These are phyloP conservation scores for Eutrema japonicum DNA, from an alignment of 345 rosid species.

Conservation along the genomic window DNA sequence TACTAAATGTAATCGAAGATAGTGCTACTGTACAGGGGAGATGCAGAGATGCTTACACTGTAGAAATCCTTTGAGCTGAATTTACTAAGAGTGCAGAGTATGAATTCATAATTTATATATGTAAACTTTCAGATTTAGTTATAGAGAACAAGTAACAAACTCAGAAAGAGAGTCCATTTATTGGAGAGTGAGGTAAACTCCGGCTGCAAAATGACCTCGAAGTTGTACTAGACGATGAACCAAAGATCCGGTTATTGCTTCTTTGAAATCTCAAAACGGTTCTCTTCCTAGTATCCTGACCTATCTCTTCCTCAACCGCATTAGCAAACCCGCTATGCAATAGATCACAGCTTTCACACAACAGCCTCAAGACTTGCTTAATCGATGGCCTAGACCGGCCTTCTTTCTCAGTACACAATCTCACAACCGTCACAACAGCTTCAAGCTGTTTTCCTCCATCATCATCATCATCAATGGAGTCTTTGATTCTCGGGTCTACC, in stretches of 20 bases:
- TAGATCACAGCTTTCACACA: slow-evolving; percentile 82
- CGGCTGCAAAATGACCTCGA: slow-evolving; percentile 75
- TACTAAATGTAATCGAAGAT: slow-evolving; percentile 32
- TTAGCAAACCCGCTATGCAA: slow-evolving; percentile 66
- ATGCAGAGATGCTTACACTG: slow-evolving; percentile 36
- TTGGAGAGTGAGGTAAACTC: slow-evolving; percentile 53
- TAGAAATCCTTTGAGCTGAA: slow-evolving; percentile 34
- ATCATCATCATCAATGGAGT: slow-evolving; percentile 51
- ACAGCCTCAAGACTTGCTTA: slow-evolving; percentile 73
- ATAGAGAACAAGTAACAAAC: slow-evolving; percentile 13
- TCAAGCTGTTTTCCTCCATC: slow-evolving; percentile 60
- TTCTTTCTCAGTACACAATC: slow-evolving; percentile 90
- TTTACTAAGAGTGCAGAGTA: slow-evolving; percentile 32
- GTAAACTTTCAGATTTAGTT: slow-evolving; percentile 25
- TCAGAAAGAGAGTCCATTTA: slow-evolving; percentile 42
- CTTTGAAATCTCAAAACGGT: slow-evolving; percentile 53
- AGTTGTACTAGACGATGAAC: slow-evolving; percentile 81
- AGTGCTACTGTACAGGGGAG: slow-evolving; percentile 40
- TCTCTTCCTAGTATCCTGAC: slow-evolving; percentile 59
- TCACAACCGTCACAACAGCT: slow-evolving; percentile 57
- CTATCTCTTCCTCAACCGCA: slow-evolving; percentile 65
- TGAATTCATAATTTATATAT: slow-evolving; percentile 21
- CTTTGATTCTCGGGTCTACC: slow-evolving; percentile 64
- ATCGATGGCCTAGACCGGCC: slow-evolving; percentile 85
- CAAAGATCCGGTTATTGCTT: slow-evolving; percentile 62